A percentile compares a stretch with the other conserved stretches of the same genome.
phyloP scores from a whole-genome alignment of 768 basidiomycete genomes.

The Amyloporia xantha region DNA sequence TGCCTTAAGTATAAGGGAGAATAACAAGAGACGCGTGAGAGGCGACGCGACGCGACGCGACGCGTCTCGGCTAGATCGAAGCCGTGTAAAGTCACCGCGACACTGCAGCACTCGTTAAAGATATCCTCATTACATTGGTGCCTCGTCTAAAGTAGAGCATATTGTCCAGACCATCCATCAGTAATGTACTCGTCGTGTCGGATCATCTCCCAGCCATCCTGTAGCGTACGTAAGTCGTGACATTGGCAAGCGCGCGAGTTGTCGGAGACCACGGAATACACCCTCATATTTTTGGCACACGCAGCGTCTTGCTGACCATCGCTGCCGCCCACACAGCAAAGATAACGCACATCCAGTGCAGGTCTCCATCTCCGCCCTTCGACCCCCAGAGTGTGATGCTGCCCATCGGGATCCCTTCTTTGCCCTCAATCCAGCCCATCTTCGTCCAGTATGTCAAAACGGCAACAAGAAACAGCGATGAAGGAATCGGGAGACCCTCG shows the following conservation, averaged over 20 bases:
- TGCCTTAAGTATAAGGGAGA: background rate
- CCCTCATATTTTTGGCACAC: slow-evolving; percentile 64
- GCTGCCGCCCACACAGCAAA: slow-evolving; percentile 86
- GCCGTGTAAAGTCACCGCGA: too few relatives aligned
- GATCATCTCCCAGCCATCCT: background rate
- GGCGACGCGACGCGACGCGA: slow-evolving; percentile 23
- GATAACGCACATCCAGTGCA: slow-evolving; percentile 75
- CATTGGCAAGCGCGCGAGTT: too few relatives aligned
- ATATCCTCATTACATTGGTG: too few relatives aligned
- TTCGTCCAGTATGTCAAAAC: slow-evolving; percentile 78
- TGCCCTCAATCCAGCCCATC: slow-evolving; percentile 78
- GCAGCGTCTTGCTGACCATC: slow-evolving; percentile 97
- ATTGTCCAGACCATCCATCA: too few relatives aligned
- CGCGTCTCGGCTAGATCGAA: slow-evolving; percentile 14
- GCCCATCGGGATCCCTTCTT: slow-evolving; percentile 69
- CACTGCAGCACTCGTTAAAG: too few relatives aligned
- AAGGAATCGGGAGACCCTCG: slow-evolving; percentile 96
- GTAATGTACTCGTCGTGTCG: too few relatives aligned
- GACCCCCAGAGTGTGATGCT: slow-evolving; percentile 68
- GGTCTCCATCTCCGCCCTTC: slow-evolving; percentile 69
- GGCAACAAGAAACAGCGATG: slow-evolving; percentile 73
- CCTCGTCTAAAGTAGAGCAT: too few relatives aligned
- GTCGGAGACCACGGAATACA: too few relatives aligned
- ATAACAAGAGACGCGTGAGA: slow-evolving; percentile 1
- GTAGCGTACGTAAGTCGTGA: too few relatives aligned